Evolutionary conservation across 129 eudicot genomes (phyloP), one percentile per base, ranked within the genome.

Genomic region (Rutidosis leptorrhynchoides): DNA sequence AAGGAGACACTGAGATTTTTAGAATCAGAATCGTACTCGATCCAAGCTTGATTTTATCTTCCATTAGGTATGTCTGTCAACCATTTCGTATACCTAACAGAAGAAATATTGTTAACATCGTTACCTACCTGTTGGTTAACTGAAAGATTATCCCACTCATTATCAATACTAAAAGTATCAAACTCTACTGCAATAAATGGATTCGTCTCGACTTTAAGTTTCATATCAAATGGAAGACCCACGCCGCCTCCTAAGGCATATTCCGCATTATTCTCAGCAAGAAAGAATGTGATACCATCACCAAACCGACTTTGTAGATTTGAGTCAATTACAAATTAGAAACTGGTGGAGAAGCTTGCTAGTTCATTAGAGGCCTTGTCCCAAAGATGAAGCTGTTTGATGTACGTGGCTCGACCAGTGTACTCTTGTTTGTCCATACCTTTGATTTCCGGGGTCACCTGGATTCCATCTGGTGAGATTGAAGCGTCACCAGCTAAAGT

Each of bases 111-210:
- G 51, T 29, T 74, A n/a, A 82, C 23, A 16, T 61, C 29, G 17
- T 77, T 77, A 53, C 88, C 92, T 6, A 82, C 87, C 28, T 82
- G 82, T 2, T 54, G 64, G n/a, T 8, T 33, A 0, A 28, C 6
- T 14, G 58, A 14, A 20, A 0, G 2, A 35, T 4, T 58, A 12
- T 77, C 85, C 72, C 77, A 72, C 2, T 0, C 0, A 42, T 72
- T 67, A n/a, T n/a, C n/a, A 11, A 2, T 5, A 35, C 21, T 1
- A 19, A 2, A 72, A 1, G 82, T 65, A 68, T 81, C 85, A 64
- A 81, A 81, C 72, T 81, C 85, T 30, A 81, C 77, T 11, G 82
- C 82, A 43, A 81, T 74, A 63, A 68, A 81, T 15, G 23, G 73
- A 67, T 20, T 9, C 0, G 33, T 53, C 4, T 17, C n/a, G 11